These are phyloP conservation scores for Stropharia rugosoannulata DNA, from an alignment of 768 basidiomycete genomes.

Conservation along the genomic window DNA sequence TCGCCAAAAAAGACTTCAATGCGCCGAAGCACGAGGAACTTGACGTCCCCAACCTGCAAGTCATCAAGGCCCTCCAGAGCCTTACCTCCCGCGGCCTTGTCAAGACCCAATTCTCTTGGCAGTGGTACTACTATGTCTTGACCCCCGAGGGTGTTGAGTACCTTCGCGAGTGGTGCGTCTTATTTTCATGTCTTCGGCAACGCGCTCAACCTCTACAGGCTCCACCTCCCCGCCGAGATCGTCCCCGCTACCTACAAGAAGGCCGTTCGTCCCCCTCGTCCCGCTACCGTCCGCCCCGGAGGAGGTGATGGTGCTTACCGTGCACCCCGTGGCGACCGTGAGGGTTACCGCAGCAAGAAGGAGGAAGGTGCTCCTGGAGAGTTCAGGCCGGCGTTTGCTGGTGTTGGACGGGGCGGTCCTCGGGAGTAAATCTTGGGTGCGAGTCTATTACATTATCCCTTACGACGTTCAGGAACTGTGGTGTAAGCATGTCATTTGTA, in stretches of 20 bases:
- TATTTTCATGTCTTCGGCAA: not conserved
- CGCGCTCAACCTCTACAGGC: slow-evolving; percentile 46
- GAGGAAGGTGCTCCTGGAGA: slow-evolving; percentile 86
- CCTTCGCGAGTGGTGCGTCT: slow-evolving; percentile 80
- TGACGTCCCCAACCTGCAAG: slow-evolving; percentile 67
- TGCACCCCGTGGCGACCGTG: slow-evolving; percentile 80
- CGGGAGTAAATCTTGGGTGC: slow-evolving; percentile 50
- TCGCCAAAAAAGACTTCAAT: slow-evolving; percentile 99
- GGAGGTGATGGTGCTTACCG: slow-evolving; percentile 84
- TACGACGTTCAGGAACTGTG: slow-evolving; percentile 17
- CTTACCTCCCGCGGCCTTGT: slow-evolving; percentile 78
- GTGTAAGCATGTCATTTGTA: slow-evolving; percentile 23
- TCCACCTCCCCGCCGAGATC: slow-evolving; percentile 93
- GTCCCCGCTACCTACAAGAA: slow-evolving; percentile 98
- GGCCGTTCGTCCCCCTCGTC: slow-evolving; percentile 83
- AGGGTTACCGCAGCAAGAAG: slow-evolving; percentile 87
- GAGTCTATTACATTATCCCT: slow-evolving; percentile 19
- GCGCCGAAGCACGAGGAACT: slow-evolving; percentile 94
- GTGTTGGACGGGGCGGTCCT: slow-evolving; percentile 87
- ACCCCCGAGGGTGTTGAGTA: slow-evolving; percentile 97
- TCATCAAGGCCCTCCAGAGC: slow-evolving; percentile 72
- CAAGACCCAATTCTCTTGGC: slow-evolving; percentile 99
- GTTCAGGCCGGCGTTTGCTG: slow-evolving; percentile 86
- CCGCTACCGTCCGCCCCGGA: slow-evolving; percentile 70
- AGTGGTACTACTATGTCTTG: slow-evolving; percentile 97